Base-by-base conservation (phyloP, 2,329 filamentous ascomycete species). In the Fusarium bactridioides region DNA sequence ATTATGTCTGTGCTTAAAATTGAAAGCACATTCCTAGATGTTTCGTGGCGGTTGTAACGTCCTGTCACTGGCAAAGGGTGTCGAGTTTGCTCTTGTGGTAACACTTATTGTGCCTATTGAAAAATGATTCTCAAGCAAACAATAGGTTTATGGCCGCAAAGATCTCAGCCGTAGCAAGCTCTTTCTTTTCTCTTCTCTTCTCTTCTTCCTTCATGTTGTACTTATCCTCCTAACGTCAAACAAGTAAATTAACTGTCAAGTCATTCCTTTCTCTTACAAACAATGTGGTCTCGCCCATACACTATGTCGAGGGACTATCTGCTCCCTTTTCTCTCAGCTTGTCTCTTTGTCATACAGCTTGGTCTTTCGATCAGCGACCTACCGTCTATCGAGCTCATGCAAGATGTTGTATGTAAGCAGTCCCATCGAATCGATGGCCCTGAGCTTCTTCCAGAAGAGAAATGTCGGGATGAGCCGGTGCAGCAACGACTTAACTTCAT, bases 261-360 rank as follows among this genome's bases (percentile, higher is more conserved):
- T 35, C 35, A 48, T 21, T 35, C 40, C 25, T 58, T 44, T 38
- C 27, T 33, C 53, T n/a, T 18, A 10, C 54, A 35, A 45, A 62
- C 25, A 19, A 75, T 76, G 70, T 45, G 57, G 40, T 45, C 63
- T 35, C 66, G 53, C 38, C 53, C 61, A 16, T 67, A 53, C 43
- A 72, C 66, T 29, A 48, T 78, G 11, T 61, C 75, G 9, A 23
- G 48, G 2, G 27, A 40, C 29, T 66, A 55, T 40, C 59, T 78
- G 31, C 64, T 78, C 12, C 73, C 69, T 7, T 74, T 78, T 23
- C 72, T 79, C 21, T 70, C 70, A 16, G 35, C 47, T 43, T 64
- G 60, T 16, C 67, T 79, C 25, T 77, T 79, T 59, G 25, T 71
- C 59, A 65, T 77, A 54, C 77, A 79, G 23, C 48, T 79, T 7